Conservation (phyloP, 768 basidiomycete genomes). For the Russula dissimulans region DNA sequence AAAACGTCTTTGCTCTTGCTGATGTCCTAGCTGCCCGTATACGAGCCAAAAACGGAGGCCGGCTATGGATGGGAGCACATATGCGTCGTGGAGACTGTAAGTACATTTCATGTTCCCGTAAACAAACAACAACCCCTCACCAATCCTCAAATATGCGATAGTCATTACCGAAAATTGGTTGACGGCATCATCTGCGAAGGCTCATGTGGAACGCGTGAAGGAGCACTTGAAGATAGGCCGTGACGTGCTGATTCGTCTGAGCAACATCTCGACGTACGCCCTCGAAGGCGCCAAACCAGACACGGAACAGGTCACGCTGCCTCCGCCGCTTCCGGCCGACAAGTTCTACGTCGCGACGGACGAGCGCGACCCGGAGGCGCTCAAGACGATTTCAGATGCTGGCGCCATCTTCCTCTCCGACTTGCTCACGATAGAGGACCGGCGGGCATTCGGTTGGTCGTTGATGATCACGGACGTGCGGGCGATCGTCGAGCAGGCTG, state of each 20-base stretch:
- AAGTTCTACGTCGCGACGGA: conserved; percentile 32
- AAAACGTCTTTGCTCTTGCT: conserved; percentile 24
- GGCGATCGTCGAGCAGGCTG: conserved; percentile 34
- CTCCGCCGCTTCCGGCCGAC: conserved; percentile 5
- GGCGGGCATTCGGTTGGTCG: conserved; percentile 33
- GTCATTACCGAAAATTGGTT: conserved; percentile 29
- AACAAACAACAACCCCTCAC: neutral
- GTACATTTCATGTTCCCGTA: conserved; percentile 7
- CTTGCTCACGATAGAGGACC: conserved; percentile 35
- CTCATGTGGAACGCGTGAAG: conserved; percentile 30
- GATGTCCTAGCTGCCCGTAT: conserved; percentile 28
- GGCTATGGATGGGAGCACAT: conserved; percentile 35
- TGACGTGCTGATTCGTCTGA: conserved; percentile 20
- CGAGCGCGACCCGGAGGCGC: conserved; percentile 30
- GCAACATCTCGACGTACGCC: conserved; percentile 3
- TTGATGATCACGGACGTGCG: conserved; percentile 36
- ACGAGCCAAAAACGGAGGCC: conserved; percentile 24
- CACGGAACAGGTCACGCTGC: neutral
- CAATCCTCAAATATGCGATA: neutral
- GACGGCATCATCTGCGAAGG: conserved; percentile 28
- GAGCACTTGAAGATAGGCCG: conserved; percentile 23
- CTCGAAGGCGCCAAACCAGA: conserved; percentile 3
- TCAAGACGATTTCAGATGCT: conserved; percentile 27
- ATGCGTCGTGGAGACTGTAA: conserved; percentile 38
- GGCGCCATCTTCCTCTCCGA: conserved; percentile 37